Evolutionary conservation across 176 grass and related monocot species (phyloP).

Genomic region (Carex littledalei): DNA sequence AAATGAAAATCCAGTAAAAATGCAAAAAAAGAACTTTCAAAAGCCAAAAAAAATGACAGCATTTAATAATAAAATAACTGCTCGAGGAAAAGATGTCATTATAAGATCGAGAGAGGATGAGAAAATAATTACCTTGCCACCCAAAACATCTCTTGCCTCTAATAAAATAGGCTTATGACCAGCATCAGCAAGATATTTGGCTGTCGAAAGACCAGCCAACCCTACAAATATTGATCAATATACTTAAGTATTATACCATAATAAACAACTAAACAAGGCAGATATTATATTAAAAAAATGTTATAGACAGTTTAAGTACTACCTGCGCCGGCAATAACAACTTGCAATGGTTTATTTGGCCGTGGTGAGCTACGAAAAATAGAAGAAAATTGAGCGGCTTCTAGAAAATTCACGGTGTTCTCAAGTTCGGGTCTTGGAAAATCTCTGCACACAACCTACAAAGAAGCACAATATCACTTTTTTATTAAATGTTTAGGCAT

Average conservation of each 20-base stretch:
- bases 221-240: conserved; percentile 44
- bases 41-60: not conserved
- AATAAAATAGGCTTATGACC: conserved; percentile 90
- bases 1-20: not conserved
- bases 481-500: not conserved
- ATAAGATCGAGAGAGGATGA: conserved; percentile 5
- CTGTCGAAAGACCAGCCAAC: conserved; percentile 81
- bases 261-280: not conserved
- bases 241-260: not conserved
- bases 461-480: conserved; percentile 10
- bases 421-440: conserved; percentile 72
- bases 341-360: conserved; percentile 62
- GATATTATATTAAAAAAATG: not conserved
- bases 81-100: not conserved
- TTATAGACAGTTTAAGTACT: conserved; percentile 6
- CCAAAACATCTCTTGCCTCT: conserved; percentile 93
- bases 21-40: not conserved
- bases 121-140: conserved; percentile 65
- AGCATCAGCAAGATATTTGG: conserved; percentile 95
- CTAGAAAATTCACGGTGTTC: conserved; percentile 68
- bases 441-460: conserved; percentile 74
- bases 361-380: conserved; percentile 45
- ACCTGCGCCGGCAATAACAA: conserved; percentile 96
- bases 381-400: conserved; percentile 85
- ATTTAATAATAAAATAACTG: conserved; percentile 1